These are phyloP conservation scores for Arachis stenosperma DNA, from an alignment of 306 rosid genomes.

Conservation along the genomic window DNA sequence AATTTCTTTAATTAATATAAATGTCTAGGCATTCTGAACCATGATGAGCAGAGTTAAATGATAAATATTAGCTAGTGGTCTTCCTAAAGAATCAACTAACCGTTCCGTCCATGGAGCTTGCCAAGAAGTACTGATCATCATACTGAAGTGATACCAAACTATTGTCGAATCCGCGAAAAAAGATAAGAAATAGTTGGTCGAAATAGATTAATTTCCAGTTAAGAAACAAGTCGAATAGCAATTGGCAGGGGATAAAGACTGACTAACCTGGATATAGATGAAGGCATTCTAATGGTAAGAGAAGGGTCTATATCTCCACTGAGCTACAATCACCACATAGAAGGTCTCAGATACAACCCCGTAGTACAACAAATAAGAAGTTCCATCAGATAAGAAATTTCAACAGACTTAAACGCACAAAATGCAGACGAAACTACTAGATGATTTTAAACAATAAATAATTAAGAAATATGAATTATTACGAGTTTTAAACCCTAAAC, in stretches of 20 bases:
- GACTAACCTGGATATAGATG: slow-evolving; percentile 78
- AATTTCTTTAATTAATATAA: background rate
- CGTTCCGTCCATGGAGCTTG: slow-evolving; percentile 98
- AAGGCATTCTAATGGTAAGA: slow-evolving; percentile 70
- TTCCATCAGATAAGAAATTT: background rate
- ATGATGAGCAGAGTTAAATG: background rate
- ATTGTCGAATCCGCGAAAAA: slow-evolving; percentile 37
- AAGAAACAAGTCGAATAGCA: slow-evolving; percentile 24
- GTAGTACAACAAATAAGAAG: slow-evolving; percentile 13
- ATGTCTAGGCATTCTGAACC: slow-evolving; percentile 9
- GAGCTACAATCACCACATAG: slow-evolving; percentile 53
- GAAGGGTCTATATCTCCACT: slow-evolving; percentile 64
- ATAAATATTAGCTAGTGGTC: slow-evolving; percentile 13
- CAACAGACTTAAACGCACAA: slow-evolving; percentile 1
- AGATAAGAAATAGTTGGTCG: slow-evolving; percentile 25
- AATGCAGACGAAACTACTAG: slow-evolving; percentile 11
- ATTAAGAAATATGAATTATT: background rate
- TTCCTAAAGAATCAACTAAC: slow-evolving; percentile 54
- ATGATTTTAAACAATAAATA: slow-evolving; percentile 7
- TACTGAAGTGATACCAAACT: slow-evolving; percentile 80
- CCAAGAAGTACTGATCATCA: slow-evolving; percentile 84
- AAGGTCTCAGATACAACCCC: background rate
- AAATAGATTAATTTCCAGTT: slow-evolving; percentile 13
- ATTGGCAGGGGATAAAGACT: slow-evolving; percentile 27
- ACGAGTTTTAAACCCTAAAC: background rate